Evolutionary conservation across 108 stramenopile genomes (phyloP).

Genomic region (Chaetoceros tenuissimus): DNA sequence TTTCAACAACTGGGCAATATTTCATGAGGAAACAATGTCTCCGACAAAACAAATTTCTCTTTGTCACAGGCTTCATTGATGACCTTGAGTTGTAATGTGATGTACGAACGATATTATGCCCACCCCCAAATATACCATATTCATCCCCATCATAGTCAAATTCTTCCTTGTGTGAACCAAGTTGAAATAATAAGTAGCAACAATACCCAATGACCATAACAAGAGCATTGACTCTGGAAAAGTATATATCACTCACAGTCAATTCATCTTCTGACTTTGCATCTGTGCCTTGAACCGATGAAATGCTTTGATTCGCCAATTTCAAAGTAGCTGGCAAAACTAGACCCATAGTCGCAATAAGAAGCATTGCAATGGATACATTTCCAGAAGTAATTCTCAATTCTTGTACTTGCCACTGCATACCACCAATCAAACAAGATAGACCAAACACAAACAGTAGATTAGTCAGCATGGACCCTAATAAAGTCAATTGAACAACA

Average conservation of each 20-base stretch:
- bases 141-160: slow-evolving; percentile 61
- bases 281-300: slow-evolving; percentile 3
- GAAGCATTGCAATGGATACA: slow-evolving; percentile 67
- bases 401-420: slow-evolving; percentile 80
- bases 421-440: slow-evolving; percentile 76
- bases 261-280: slow-evolving; percentile 39
- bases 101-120: neutral
- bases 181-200: slow-evolving; percentile 69
- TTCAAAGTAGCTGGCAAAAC: slow-evolving; percentile 70
- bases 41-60: slow-evolving; percentile 27
- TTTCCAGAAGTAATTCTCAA: slow-evolving; percentile 68
- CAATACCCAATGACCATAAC: slow-evolving; percentile 78
- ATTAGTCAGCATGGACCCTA: slow-evolving; percentile 86
- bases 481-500: slow-evolving; percentile 83
- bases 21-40: neutral
- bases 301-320: slow-evolving; percentile 50
- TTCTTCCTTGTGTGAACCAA: slow-evolving; percentile 80
- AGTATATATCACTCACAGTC: slow-evolving; percentile 42
- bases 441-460: slow-evolving; percentile 85
- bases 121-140: slow-evolving; percentile 6
- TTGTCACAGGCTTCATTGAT: slow-evolving; percentile 10
- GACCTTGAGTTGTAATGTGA: neutral
- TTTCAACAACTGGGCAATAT: neutral
- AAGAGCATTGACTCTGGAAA: slow-evolving; percentile 73
- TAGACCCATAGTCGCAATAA: slow-evolving; percentile 56